A percentile compares a stretch with the other conserved stretches of the same genome.
Evolutionary conservation across 129 eudicot species (phyloP).

Genomic region (Silybum marianum): DNA sequence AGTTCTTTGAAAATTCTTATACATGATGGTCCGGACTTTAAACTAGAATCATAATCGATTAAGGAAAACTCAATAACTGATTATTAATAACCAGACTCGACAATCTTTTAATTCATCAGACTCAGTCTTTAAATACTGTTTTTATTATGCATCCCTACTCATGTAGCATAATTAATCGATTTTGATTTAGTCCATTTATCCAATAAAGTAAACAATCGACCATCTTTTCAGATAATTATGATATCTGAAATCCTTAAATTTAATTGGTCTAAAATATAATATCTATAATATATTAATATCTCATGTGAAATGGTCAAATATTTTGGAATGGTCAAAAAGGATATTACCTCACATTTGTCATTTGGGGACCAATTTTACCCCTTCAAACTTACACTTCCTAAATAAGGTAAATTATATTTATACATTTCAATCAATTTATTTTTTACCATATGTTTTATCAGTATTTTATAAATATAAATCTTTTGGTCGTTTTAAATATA

Average conservation of each 20-base stretch:
- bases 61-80: too few relatives aligned
- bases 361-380: conserved; percentile 1
- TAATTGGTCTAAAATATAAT: too few relatives aligned
- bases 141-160: neutral
- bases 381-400: neutral
- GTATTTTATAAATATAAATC: neutral
- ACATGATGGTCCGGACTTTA: too few relatives aligned
- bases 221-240: neutral
- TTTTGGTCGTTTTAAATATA: too few relatives aligned
- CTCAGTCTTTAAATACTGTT: neutral
- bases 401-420: neutral
- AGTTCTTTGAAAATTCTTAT: too few relatives aligned
- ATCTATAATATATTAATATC: neutral
- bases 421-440: neutral
- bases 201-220: neutral
- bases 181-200: neutral
- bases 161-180: neutral
- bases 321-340: neutral
- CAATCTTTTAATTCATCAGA: neutral
- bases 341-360: neutral
- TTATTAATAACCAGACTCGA: neutral
- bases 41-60: neutral
- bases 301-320: neutral
- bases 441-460: neutral
- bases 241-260: neutral